Conservation (phyloP, 495 filamentous ascomycete genomes). For the Penicillium soppii region DNA sequence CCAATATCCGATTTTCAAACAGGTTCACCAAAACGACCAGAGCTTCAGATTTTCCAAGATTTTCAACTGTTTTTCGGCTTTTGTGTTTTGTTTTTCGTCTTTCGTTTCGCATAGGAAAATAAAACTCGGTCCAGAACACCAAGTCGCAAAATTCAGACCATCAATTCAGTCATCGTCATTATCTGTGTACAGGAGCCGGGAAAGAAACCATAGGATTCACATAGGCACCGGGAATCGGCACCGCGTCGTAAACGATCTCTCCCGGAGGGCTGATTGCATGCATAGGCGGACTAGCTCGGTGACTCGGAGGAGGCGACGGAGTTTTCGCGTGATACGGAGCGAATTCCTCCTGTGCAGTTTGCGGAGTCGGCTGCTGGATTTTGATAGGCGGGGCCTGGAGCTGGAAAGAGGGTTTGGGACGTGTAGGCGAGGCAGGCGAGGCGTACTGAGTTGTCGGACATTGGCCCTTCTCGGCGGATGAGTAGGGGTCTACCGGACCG, state of each 20-base stretch:
- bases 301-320: slow-evolving; percentile 18
- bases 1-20: slow-evolving; percentile 5
- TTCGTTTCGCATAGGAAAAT: neutral
- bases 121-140: neutral
- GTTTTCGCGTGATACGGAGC: slow-evolving; percentile 30
- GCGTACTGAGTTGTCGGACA: slow-evolving; percentile 43
- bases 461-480: slow-evolving; percentile 59
- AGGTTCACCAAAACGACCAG: neutral
- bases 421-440: slow-evolving; percentile 49
- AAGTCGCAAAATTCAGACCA: neutral
- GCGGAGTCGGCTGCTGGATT: slow-evolving; percentile 74
- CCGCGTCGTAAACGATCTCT: slow-evolving; percentile 50
- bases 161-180: slow-evolving; percentile 5
- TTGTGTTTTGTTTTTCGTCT: neutral
- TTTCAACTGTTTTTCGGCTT: slow-evolving; percentile 16
- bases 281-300: slow-evolving; percentile 40
- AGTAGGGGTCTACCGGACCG: slow-evolving; percentile 43
- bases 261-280: slow-evolving; percentile 34
- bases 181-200: slow-evolving; percentile 30
- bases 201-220: slow-evolving; percentile 44
- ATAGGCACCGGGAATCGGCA: slow-evolving; percentile 54
- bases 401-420: slow-evolving; percentile 62
- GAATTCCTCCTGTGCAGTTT: slow-evolving; percentile 59
- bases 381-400: slow-evolving; percentile 80
- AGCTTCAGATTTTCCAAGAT: neutral